Conservation (phyloP, 306 rosid genomes). For the Inga oerstediana region DNA sequence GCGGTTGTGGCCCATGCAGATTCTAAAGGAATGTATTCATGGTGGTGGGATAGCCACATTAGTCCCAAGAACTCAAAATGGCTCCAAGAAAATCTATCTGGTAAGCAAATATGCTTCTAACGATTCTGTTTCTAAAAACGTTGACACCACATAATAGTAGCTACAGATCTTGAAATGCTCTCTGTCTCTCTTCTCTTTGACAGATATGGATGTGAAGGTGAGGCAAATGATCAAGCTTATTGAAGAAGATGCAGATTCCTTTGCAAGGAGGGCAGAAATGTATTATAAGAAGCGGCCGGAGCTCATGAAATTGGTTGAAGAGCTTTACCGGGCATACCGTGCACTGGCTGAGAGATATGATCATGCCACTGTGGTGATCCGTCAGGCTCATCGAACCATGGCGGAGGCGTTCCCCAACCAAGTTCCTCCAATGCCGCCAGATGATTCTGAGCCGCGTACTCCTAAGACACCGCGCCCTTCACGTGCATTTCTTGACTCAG, state of each 20-base stretch:
- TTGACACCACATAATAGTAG: neutral
- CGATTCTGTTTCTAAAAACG: conserved; percentile 1
- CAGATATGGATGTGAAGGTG: conserved; percentile 97
- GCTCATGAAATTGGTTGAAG: conserved; percentile 98
- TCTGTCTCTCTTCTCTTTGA: conserved; percentile 29
- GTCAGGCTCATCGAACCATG: conserved; percentile 95
- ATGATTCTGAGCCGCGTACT: conserved; percentile 76
- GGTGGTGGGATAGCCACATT: conserved; percentile 99
- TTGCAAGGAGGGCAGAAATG: conserved; percentile 99
- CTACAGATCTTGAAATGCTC: neutral
- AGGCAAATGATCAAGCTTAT: conserved; percentile 96
- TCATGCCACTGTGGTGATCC: conserved; percentile 92
- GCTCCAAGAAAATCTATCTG: conserved; percentile 95
- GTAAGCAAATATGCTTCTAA: conserved; percentile 37
- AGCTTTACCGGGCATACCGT: conserved; percentile 92
- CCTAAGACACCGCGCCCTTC: conserved; percentile 59
- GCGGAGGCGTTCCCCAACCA: conserved; percentile 96
- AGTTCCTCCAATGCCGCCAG: conserved; percentile 56
- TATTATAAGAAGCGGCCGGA: conserved; percentile 95
- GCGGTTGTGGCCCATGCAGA: conserved; percentile 50
- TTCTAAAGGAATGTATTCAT: conserved; percentile 83
- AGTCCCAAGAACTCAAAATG: conserved; percentile 97
- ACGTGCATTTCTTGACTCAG: conserved; percentile 52
- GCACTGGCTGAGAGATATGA: conserved; percentile 97
- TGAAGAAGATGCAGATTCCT: conserved; percentile 99